phyloP scores from a whole-genome alignment of 2,329 filamentous ascomycete genomes.

The Talaromyces sp. region DNA sequence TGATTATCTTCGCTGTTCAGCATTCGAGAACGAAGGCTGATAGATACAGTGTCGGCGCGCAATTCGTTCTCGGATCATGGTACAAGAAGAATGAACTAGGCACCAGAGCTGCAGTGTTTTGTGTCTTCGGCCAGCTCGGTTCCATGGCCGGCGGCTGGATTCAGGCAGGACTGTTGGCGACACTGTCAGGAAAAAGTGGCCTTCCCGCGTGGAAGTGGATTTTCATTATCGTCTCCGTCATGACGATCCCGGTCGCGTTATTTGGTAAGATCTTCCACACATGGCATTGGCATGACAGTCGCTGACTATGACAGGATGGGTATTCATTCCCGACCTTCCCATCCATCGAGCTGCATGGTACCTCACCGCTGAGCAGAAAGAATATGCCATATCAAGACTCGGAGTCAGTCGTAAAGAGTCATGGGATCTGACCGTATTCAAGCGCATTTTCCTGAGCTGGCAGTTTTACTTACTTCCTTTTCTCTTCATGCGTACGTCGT shows the following conservation, averaged over 20 bases:
- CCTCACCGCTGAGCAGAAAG: slow-evolving; percentile 31
- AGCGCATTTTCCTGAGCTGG: slow-evolving; percentile 41
- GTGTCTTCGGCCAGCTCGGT: slow-evolving; percentile 43
- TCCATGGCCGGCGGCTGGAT: slow-evolving; percentile 44
- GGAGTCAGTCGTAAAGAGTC: slow-evolving; percentile 29
- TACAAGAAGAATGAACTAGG: slow-evolving; percentile 47
- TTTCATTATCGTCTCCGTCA: slow-evolving; percentile 48
- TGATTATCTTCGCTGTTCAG: background rate
- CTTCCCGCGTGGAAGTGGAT: slow-evolving; percentile 49
- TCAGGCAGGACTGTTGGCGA: slow-evolving; percentile 32
- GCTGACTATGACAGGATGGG: slow-evolving; percentile 34
- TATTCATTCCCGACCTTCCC: slow-evolving; percentile 45
- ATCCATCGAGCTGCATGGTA: slow-evolving; percentile 42
- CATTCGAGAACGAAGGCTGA: background rate
- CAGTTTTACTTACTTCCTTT: slow-evolving; percentile 46
- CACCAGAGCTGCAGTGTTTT: slow-evolving; percentile 35
- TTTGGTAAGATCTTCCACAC: slow-evolving; percentile 54
- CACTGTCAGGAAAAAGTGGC: slow-evolving; percentile 37
- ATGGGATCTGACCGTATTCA: slow-evolving; percentile 32
- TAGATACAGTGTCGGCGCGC: slow-evolving; percentile 47
- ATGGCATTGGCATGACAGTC: background rate
- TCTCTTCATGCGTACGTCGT: slow-evolving; percentile 43
- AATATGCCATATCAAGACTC: slow-evolving; percentile 38
- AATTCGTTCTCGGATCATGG: slow-evolving; percentile 67
- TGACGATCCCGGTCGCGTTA: slow-evolving; percentile 43